Evolutionary conservation across 306 rosid species (phyloP).

Genomic region (Vigna trinervia): DNA sequence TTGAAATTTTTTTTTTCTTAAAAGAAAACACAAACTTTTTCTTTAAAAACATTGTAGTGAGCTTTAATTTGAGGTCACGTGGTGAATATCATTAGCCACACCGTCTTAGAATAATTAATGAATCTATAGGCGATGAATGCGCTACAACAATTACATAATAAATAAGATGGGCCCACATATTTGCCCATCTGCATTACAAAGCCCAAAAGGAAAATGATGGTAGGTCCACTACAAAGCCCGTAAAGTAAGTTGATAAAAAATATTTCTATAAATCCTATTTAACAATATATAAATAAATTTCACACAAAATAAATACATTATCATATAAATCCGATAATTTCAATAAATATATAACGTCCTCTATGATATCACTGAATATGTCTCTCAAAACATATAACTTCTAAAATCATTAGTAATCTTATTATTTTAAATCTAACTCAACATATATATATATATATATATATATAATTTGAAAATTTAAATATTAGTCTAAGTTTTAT

Average conservation of each 20-base stretch:
- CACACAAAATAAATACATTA: not conserved
- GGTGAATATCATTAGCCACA: slow-evolving; percentile 17
- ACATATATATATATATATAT: too few relatives aligned
- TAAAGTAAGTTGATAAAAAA: too few relatives aligned
- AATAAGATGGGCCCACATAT: not conserved
- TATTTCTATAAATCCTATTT: not conserved
- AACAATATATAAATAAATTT: not conserved
- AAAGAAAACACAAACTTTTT: not conserved
- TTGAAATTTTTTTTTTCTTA: not conserved
- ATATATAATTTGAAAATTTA: too few relatives aligned
- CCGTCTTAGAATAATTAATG: not conserved
- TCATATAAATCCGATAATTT: not conserved
- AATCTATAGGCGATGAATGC: not conserved
- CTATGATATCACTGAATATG: not conserved
- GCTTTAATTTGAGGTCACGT: not conserved
- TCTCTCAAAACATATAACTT: too few relatives aligned
- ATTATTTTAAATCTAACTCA: too few relatives aligned
- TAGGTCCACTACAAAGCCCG: not conserved
- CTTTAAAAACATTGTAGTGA: not conserved
- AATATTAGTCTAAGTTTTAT: too few relatives aligned
- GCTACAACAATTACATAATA: not conserved
- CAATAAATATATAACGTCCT: not conserved
- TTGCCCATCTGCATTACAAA: not conserved
- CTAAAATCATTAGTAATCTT: too few relatives aligned
- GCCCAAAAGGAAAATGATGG: not conserved